Percentiles rank a stretch among this genome's conserved stretches.
These are phyloP conservation scores for Mucor irregularis DNA, from an alignment of 371 early-diverging fungal genomes.

Conservation along the genomic window DNA sequence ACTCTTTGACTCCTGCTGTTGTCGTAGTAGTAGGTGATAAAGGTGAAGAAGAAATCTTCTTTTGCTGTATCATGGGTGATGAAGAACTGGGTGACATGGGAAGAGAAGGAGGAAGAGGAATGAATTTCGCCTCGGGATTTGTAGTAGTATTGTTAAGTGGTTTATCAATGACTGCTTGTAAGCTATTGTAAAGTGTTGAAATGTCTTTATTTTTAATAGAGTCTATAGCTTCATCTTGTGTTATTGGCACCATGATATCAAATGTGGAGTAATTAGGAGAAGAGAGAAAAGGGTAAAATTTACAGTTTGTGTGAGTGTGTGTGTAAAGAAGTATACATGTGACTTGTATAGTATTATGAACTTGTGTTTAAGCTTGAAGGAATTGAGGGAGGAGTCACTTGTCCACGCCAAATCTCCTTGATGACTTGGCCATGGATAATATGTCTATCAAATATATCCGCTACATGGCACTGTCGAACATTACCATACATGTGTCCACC, in stretches of 20 bases:
- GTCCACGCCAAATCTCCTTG: constrained; percentile 47
- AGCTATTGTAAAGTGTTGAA: constrained; percentile 55
- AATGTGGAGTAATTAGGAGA: neutral
- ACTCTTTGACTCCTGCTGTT: constrained; percentile 24
- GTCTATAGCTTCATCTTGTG: neutral
- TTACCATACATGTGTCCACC: constrained; percentile 57
- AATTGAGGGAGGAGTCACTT: constrained; percentile 32
- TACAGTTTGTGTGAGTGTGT: neutral
- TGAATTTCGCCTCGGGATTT: constrained; percentile 41
- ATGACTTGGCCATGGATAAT: constrained; percentile 43
- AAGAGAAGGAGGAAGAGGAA: constrained; percentile 47
- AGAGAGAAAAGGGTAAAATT: neutral
- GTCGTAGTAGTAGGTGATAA: too few species aligned
- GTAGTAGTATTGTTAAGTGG: constrained; percentile 25
- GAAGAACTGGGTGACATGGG: constrained; percentile 44
- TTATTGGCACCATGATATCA: neutral
- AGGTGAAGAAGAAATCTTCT: neutral
- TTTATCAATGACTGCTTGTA: constrained; percentile 58
- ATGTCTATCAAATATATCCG: constrained; percentile 45
- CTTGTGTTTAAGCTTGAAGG: too few species aligned
- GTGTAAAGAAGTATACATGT: neutral
- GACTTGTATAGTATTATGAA: too few species aligned
- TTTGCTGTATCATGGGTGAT: constrained; percentile 26
- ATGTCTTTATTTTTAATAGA: constrained; percentile 48
- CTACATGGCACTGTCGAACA: constrained; percentile 48